These are phyloP conservation scores for Passalora sequoiae DNA, from an alignment of 2,329 filamentous ascomycete genomes.

Conservation along the genomic window DNA sequence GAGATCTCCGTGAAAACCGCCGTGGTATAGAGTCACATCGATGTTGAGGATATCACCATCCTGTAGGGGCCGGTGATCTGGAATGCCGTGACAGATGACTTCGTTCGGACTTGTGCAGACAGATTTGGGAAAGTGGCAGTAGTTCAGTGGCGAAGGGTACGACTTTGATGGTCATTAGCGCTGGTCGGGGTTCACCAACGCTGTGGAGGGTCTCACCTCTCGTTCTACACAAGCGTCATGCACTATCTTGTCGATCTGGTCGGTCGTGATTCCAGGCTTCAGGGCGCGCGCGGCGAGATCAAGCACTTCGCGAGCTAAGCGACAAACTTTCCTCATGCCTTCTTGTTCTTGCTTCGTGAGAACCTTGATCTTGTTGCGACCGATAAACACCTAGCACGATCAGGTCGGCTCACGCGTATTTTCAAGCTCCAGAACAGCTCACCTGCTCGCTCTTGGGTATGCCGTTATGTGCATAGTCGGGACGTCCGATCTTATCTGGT, in stretches of 20 bases:
- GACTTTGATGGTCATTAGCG: conserved; percentile 53
- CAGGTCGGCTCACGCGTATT: neutral
- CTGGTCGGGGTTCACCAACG: too few relatives aligned
- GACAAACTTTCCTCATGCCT: conserved; percentile 88
- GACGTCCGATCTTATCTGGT: conserved; percentile 73
- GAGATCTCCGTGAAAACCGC: conserved; percentile 89
- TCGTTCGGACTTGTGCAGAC: conserved; percentile 96
- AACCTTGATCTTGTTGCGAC: conserved; percentile 75
- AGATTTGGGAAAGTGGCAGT: conserved; percentile 94
- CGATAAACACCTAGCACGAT: conserved; percentile 43
- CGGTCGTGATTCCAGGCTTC: conserved; percentile 89
- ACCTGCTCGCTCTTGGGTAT: conserved; percentile 66
- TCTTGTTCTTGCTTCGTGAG: conserved; percentile 75
- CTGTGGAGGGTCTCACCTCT: too few relatives aligned
- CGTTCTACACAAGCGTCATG: conserved; percentile 93
- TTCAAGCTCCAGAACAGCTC: conserved; percentile 35
- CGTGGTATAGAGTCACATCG: conserved; percentile 89
- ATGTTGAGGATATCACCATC: conserved; percentile 98
- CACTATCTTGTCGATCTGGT: conserved; percentile 89
- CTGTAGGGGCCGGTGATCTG: conserved; percentile 76
- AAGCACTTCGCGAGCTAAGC: conserved; percentile 79
- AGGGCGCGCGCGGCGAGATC: conserved; percentile 81
- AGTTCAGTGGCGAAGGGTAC: conserved; percentile 92
- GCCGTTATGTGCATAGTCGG: conserved; percentile 84
- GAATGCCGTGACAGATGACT: conserved; percentile 97